phyloP scores from a whole-genome alignment of 495 filamentous ascomycete species.

The Penicillium bovifimosum region DNA sequence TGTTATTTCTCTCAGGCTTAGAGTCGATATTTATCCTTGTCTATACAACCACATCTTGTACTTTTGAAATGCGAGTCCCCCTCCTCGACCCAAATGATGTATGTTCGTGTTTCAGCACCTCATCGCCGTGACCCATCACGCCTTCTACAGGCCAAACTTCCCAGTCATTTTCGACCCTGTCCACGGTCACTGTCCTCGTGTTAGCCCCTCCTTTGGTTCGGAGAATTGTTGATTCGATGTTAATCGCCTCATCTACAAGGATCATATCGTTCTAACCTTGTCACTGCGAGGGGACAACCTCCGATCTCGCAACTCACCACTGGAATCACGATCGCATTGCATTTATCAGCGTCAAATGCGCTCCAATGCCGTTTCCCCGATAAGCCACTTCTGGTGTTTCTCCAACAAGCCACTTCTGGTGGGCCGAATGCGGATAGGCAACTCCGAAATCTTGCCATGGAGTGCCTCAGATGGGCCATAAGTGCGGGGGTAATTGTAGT shows the following conservation, averaged over 20 bases:
- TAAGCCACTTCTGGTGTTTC: neutral
- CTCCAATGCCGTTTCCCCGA: slow-evolving; percentile 11
- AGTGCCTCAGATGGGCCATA: neutral
- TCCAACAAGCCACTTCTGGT: neutral
- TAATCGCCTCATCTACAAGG: neutral
- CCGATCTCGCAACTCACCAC: slow-evolving; percentile 11
- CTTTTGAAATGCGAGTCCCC: neutral
- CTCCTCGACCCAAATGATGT: neutral
- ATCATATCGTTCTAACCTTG: neutral
- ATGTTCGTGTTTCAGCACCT: slow-evolving; percentile 33
- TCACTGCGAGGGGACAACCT: neutral
- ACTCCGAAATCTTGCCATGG: slow-evolving; percentile 13
- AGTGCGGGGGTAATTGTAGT: neutral
- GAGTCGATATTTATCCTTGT: neutral
- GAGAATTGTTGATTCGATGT: neutral
- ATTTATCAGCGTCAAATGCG: neutral
- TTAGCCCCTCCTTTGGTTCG: slow-evolving; percentile 6
- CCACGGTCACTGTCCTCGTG: neutral
- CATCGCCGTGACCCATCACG: slow-evolving; percentile 17
- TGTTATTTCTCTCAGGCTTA: neutral
- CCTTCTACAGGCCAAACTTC: slow-evolving; percentile 7
- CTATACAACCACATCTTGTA: neutral
- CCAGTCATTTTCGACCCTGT: too few species aligned
- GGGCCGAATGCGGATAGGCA: neutral
- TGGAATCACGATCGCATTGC: slow-evolving; percentile 4